Percentiles rank a stretch among this genome's conserved stretches.
Conservation (phyloP, 257 asterid species). For the Coffea eugenioides region DNA sequence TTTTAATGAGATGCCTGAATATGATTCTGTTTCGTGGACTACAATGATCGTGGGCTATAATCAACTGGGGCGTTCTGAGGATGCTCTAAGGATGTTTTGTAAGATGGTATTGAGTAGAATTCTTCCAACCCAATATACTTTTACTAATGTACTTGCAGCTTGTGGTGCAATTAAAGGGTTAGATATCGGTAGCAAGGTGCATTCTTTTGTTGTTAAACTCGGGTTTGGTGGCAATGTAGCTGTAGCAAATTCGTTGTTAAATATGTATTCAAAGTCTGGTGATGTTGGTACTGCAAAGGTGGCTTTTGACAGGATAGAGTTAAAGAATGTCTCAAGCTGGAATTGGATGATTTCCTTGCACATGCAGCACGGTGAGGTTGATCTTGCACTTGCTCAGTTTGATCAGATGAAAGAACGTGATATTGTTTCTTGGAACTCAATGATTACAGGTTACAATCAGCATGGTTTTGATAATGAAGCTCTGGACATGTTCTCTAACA, state of each 20-base stretch:
- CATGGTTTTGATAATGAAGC: conserved; percentile 58
- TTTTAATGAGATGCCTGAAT: conserved; percentile 49
- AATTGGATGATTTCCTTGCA: conserved; percentile 63
- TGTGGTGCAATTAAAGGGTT: conserved; percentile 53
- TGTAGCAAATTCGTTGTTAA: conserved; percentile 67
- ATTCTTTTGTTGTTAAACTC: conserved; percentile 61
- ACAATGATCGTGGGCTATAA: conserved; percentile 75
- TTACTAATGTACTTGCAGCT: conserved; percentile 65
- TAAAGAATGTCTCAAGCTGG: conserved; percentile 61
- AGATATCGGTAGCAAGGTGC: conserved; percentile 62
- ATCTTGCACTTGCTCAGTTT: conserved; percentile 53
- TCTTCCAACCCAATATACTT: conserved; percentile 61
- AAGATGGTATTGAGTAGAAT: conserved; percentile 52
- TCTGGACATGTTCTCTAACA: conserved; percentile 47
- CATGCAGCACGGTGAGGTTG: conserved; percentile 59
- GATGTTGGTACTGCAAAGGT: conserved; percentile 40
- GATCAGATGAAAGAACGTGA: conserved; percentile 65
- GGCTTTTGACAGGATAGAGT: conserved; percentile 51
- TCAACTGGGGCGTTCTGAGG: conserved; percentile 41
- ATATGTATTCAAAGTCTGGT: conserved; percentile 80
- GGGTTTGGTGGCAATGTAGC: conserved; percentile 53
- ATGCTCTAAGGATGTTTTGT: conserved; percentile 49
- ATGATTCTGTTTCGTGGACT: conserved; percentile 88
- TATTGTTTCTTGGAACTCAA: conserved; percentile 74
- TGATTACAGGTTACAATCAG: conserved; percentile 79